These are phyloP conservation scores for Albifimbria verrucaria DNA, from an alignment of 2,329 filamentous ascomycete species.

Conservation along the genomic window DNA sequence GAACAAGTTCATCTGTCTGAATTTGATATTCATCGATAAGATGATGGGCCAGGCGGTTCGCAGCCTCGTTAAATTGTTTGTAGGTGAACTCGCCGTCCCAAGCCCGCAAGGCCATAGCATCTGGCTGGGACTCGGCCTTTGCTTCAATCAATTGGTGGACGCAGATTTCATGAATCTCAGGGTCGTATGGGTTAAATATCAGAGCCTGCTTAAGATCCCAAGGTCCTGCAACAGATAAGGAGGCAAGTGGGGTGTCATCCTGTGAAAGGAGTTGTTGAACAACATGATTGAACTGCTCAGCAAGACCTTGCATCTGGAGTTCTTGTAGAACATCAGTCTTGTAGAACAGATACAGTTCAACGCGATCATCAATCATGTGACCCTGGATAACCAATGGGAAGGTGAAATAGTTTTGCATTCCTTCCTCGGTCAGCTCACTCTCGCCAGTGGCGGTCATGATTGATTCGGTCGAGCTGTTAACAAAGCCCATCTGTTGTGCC, in stretches of 20 bases:
- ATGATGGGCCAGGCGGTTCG: slow-evolving; percentile 32
- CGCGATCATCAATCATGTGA: background rate
- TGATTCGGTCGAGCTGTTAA: background rate
- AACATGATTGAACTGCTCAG: background rate
- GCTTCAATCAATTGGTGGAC: slow-evolving; percentile 21
- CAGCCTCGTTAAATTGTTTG: slow-evolving; percentile 10
- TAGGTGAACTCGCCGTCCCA: slow-evolving; percentile 2
- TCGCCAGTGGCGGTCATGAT: background rate
- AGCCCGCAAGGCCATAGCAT: slow-evolving; percentile 4
- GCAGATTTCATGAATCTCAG: background rate
- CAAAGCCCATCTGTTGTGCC: background rate
- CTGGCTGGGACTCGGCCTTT: slow-evolving; percentile 19
- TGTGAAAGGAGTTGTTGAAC: background rate
- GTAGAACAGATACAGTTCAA: background rate
- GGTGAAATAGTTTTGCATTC: background rate
- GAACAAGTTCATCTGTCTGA: slow-evolving; percentile 20
- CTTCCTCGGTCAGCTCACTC: background rate
- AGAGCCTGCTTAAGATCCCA: background rate
- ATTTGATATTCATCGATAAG: slow-evolving; percentile 11
- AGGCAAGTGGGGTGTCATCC: background rate
- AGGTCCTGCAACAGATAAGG: background rate
- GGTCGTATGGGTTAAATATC: background rate
- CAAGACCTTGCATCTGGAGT: background rate
- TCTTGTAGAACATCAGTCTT: background rate
- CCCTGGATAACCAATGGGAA: background rate